phyloP scores from a whole-genome alignment of 2,329 filamentous ascomycete species.

The Chlorencoelia australis region DNA sequence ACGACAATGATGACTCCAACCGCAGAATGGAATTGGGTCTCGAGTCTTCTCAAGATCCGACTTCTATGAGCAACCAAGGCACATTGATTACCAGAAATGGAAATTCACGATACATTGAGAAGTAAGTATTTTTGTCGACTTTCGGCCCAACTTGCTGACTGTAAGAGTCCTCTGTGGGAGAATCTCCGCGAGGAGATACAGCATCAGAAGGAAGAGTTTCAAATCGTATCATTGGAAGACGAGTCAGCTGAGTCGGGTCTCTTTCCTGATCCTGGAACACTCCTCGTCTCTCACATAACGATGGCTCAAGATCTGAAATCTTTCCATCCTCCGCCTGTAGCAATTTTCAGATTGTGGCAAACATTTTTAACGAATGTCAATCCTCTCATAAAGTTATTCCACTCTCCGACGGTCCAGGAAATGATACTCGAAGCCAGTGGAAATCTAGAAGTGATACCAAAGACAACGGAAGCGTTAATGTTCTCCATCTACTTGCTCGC shows the following conservation, averaged over 20 bases:
- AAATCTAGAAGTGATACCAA: conserved; percentile 34
- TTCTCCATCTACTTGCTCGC: conserved; percentile 55
- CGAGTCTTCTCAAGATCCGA: background rate
- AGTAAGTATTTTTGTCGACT: conserved; percentile 11
- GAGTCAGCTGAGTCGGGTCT: conserved; percentile 21
- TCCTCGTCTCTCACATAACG: conserved; percentile 41
- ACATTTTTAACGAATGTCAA: conserved; percentile 61
- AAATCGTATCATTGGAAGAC: conserved; percentile 23
- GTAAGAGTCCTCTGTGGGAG: conserved; percentile 22
- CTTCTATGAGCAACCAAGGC: background rate
- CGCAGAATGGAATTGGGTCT: background rate
- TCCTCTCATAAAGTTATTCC: conserved; percentile 57
- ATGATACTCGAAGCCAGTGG: conserved; percentile 51
- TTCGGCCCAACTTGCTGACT: conserved; percentile 3
- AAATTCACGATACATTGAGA: conserved; percentile 21
- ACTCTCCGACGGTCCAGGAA: conserved; percentile 54
- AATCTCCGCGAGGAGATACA: conserved; percentile 22
- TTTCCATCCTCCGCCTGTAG: conserved; percentile 46
- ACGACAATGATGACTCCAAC: conserved; percentile 1
- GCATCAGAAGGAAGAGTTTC: conserved; percentile 25
- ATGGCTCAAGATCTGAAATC: conserved; percentile 30
- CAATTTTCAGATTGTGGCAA: conserved; percentile 59
- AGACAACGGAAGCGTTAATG: conserved; percentile 57
- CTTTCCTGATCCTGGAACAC: conserved; percentile 21
- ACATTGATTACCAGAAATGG: conserved; percentile 17